Base-by-base conservation (phyloP, 2,329 filamentous ascomycete species). In the Penicillium sp. region DNA sequence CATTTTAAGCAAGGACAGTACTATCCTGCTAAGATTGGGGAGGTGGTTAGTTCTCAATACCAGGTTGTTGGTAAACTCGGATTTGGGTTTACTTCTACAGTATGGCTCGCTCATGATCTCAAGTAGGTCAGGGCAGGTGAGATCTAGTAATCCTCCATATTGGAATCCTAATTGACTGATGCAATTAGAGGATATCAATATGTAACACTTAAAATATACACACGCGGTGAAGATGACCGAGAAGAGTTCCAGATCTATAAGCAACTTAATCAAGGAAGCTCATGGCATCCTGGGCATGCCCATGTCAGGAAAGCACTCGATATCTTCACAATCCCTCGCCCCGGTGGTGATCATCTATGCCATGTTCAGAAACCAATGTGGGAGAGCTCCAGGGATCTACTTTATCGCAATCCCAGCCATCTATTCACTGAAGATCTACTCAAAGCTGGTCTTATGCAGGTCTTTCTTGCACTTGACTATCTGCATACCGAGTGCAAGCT, bases 391-490 rank as follows among this genome's bases (percentile, higher is more conserved):
- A 67, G 58, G 36, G 70, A 75, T 45, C 53, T 78, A 11, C 67
- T 74, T 1, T 66, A 63, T 30, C 71, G 73, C 23, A 73, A 76
- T 43, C 68, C 73, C 3, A 60, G 32, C 2, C 63, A 69, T 59
- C 66, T 74, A 19, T 74, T 78, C 41, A 69, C 72, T 11, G 61
- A 71, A 30, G 63, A 71, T 19, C 62, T 79, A 14, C 60, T 79
- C 11, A 74, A 71, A 56, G 57, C 57, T 19, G 67, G 70, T 35
- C 64, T 80, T 35, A 59, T 62, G 51, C 69, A 71, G 32, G 29
- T 74, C 4, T 72, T 79, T 19, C 68, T 70, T 35, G 76, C 74
- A 16, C 69, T 79, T 4, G 74, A 79, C 23, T 63, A 71, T 7
- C 16, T 48, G n/a, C 46, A 48, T 26, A 48, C 35, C 14, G 46